Conservation (phyloP, 306 rosid species). For the Quercus parvula region DNA sequence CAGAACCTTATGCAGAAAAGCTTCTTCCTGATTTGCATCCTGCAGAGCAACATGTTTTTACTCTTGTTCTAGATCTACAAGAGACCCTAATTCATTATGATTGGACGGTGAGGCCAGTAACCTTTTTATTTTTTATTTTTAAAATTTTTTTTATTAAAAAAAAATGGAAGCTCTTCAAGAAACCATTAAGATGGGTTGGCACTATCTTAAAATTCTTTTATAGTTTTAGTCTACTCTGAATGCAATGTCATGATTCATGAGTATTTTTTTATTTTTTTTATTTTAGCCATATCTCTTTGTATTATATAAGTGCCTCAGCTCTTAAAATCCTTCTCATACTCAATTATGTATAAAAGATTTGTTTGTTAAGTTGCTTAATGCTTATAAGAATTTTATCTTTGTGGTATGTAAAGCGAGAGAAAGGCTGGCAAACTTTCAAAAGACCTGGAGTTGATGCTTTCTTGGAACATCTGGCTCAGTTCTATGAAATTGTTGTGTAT, state of each 20-base stretch:
- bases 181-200: not conserved
- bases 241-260: not conserved
- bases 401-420: conserved; percentile 71
- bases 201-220: not conserved
- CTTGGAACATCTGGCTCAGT: conserved; percentile 92
- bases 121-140: not conserved
- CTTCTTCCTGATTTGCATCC: conserved; percentile 98
- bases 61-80: conserved; percentile 93
- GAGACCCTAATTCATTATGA: conserved; percentile 85
- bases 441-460: conserved; percentile 98
- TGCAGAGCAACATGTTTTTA: conserved; percentile 73
- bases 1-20: conserved; percentile 87
- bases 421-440: conserved; percentile 95
- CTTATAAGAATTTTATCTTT: conserved; percentile 19
- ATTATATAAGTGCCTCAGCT: conserved; percentile 4
- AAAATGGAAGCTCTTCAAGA: not conserved
- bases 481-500: conserved; percentile 76
- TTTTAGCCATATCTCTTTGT: not conserved
- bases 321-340: not conserved
- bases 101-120: conserved; percentile 73
- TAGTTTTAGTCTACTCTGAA: not conserved
- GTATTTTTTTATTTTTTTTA: not conserved
- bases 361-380: not conserved
- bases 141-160: not conserved
- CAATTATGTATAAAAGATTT: conserved; percentile 1